phyloP scores from a whole-genome alignment of 2,329 filamentous ascomycete genomes.

The Arthrobotrys pseudoclavata region DNA sequence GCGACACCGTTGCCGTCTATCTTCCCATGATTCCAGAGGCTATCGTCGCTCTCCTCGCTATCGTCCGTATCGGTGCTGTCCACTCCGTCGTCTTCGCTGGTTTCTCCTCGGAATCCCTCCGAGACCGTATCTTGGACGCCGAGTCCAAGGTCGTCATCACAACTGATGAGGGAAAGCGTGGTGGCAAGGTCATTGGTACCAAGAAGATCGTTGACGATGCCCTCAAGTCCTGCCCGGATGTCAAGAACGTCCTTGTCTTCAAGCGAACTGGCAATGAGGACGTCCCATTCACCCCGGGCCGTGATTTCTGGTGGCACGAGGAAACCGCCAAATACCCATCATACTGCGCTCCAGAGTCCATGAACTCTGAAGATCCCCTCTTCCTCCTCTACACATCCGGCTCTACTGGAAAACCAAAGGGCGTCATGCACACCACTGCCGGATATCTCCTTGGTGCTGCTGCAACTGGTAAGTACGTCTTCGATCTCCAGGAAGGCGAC shows the following conservation, averaged over 20 bases:
- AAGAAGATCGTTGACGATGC: slow-evolving; percentile 99
- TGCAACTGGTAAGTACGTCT: slow-evolving; percentile 96
- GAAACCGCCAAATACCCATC: slow-evolving; percentile 96
- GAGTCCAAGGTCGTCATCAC: slow-evolving; percentile 95
- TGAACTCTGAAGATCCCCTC: slow-evolving; percentile 94
- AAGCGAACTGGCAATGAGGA: slow-evolving; percentile 90
- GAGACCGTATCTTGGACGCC: slow-evolving; percentile 93
- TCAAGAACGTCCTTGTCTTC: slow-evolving; percentile 88
- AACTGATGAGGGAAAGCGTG: slow-evolving; percentile 96
- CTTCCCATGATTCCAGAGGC: slow-evolving; percentile 99
- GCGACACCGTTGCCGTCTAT: slow-evolving; percentile 96
- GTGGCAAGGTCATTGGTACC: slow-evolving; percentile 95
- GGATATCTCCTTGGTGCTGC: slow-evolving; percentile 96
- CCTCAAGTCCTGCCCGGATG: slow-evolving; percentile 92
- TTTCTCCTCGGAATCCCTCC: slow-evolving; percentile 95
- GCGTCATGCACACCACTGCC: slow-evolving; percentile 96
- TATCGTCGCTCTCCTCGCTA: slow-evolving; percentile 89
- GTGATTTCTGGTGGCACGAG: slow-evolving; percentile 98
- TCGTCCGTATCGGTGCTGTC: slow-evolving; percentile 90
- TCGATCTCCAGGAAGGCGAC: slow-evolving; percentile 95
- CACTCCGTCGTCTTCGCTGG: slow-evolving; percentile 98
- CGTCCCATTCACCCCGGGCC: slow-evolving; percentile 87
- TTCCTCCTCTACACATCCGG: slow-evolving; percentile 99
- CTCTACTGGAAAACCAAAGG: slow-evolving; percentile 98
- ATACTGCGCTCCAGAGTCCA: slow-evolving; percentile 88